Evolutionary conservation across 306 rosid genomes (phyloP), one percentile per base, ranked within the genome.

Genomic region (Malus fusca): DNA sequence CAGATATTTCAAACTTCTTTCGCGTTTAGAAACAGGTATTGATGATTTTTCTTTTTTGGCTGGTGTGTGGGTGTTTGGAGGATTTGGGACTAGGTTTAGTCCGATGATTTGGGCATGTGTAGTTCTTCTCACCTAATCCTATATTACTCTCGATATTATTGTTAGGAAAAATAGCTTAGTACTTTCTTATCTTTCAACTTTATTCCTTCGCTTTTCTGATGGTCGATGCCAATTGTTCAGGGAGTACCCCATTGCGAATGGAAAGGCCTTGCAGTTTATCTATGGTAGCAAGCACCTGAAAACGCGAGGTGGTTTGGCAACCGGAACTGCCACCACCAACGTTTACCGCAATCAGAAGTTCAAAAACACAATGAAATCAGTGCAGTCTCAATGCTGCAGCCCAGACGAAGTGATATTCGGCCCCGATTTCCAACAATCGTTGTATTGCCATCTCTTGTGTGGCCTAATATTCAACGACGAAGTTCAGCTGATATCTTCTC

Each of bases 391-490:
- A 11, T 77, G 88, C 72, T 83, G 92, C 79, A 90, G 99, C 86
- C 99, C 99, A 0, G 92, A 89, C 31, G 99, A 86, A 55, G 97
- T 96, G 6, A 87, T 96, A 26, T 96, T 92, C 18, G 93, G 96
- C 48, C 79, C 92, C 6, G 99, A 96, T 78, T 92, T 89, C 78
- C 88, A 89, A 69, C 98, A 96, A 73, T 89, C 99, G 2, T 30
- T 96, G 4, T 96, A 96, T 80, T 96, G 98, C 81, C 99, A 96
- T 77, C 93, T 96, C 78, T 78, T 96, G 28, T 92, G 99, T 64
- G 98, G 97, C 3, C 82, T 96, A 28, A 80, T 96, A 42, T 88
- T 84, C 72, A 53, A 84, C 1, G 91, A 92, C 2, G 91, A 92
- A 68, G 79, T 96, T 68, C 90, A 86, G 64, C 21, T 84, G 61